These are phyloP conservation scores for Alternaria brassicae DNA, from an alignment of 2,329 filamentous ascomycete species.

Conservation along the genomic window DNA sequence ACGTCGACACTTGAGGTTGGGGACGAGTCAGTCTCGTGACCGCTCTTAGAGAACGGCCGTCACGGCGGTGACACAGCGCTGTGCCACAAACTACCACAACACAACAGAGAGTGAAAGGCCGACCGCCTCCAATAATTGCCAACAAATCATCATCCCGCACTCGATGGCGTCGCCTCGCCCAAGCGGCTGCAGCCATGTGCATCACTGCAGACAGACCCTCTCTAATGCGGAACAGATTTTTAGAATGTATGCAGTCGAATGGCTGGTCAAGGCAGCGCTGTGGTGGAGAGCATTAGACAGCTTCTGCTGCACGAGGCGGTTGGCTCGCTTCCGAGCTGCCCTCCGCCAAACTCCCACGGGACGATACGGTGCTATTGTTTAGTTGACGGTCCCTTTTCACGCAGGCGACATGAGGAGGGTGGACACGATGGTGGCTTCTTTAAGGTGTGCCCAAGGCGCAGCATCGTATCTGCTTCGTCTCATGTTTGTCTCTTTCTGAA, in stretches of 20 bases:
- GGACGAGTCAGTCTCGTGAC: constrained; percentile 25
- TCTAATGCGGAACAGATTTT: constrained; percentile 25
- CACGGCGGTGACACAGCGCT: constrained; percentile 8
- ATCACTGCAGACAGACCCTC: constrained; percentile 18
- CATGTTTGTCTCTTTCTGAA: constrained; percentile 33
- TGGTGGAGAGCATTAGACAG: constrained; percentile 32
- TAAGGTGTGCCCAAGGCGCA: constrained; percentile 32
- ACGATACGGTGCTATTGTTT: constrained; percentile 23
- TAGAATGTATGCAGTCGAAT: constrained; percentile 19
- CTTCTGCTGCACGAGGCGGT: constrained; percentile 28
- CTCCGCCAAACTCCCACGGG: constrained; percentile 19
- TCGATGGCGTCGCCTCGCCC: constrained; percentile 23
- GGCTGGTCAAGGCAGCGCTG: constrained; percentile 25
- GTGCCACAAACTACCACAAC: constrained; percentile 3
- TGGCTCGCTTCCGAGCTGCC: constrained; percentile 23
- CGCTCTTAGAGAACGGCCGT: background rate
- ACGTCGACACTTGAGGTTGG: constrained; percentile 4
- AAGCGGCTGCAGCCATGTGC: constrained; percentile 31
- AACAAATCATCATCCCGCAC: constrained; percentile 26
- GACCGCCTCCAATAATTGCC: constrained; percentile 23
- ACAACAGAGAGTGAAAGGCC: constrained; percentile 10
- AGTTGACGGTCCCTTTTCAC: constrained; percentile 14
- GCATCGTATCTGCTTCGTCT: constrained; percentile 38
- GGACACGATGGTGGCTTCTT: constrained; percentile 21
- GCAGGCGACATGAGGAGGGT: constrained; percentile 38